Base-by-base conservation (phyloP, 2,329 filamentous ascomycete genomes). In the Corynespora cassiicola region DNA sequence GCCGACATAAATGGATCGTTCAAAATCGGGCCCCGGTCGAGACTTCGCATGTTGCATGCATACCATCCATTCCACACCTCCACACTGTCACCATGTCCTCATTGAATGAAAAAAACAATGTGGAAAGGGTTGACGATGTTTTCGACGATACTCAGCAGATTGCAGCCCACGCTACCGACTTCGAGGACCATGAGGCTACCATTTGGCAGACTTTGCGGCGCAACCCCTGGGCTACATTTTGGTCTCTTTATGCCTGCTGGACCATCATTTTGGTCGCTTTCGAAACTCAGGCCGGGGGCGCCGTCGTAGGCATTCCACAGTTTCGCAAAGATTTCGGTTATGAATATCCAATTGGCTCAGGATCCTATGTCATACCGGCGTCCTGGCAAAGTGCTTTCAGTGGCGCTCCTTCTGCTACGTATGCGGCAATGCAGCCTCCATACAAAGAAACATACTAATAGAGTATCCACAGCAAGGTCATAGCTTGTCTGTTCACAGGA, bases 281-380 rank as follows among this genome's bases (percentile, higher is more conserved):
- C 29, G 70, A 72, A 37, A 67, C 66, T 39, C 66, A 70, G 39
- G 70, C 69, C 9, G 50, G 59, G 5, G 66, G 68, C 4, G 66
- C 52, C 34, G 64, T 71, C 19, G 54, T 73, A 18, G 61, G 68
- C 16, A 69, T 75, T 14, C 71, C 71, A 4, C 44, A 67, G 34
- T 75, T 75, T 48, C 61, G 70, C 18, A 63, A 73, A 44, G 70
- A 74, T 44, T 74, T 75, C 50, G 71, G 71, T 1, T 49, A 58
- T 23, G 38, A 50, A 4, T 69, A 33, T 31, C 22, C 22, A 3
- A 18, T 53, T 17, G 53, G 61, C 2, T 64, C 61, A 1, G 66
- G 60, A 2, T 47, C 51, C 37, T 74, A 67, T 51, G 67, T 72
- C 3, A 50, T 74, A 5, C 46, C 61, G 4, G 63, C 69, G 3